A percentile compares a stretch with the other conserved stretches of the same genome.
Conservation (phyloP, 2,329 filamentous ascomycete genomes). For the Calonectria hawksworthii region DNA sequence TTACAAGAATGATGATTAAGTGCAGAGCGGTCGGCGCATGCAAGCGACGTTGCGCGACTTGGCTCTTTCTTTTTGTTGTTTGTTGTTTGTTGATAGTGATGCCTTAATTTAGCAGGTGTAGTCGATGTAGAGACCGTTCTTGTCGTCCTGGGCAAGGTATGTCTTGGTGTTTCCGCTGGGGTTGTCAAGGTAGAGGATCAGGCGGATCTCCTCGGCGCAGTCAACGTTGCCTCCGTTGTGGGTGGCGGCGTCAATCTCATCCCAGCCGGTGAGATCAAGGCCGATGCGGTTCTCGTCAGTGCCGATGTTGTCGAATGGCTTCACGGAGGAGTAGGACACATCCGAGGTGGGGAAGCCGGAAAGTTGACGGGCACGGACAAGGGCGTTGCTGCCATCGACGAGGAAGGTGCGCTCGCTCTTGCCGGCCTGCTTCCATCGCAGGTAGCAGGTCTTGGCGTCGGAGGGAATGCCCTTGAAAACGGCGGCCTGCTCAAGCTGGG, state of each 20-base stretch:
- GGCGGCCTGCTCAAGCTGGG: conserved; percentile 18
- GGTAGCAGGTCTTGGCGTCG: conserved; percentile 3
- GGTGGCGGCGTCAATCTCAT: background rate
- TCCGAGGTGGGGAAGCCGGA: conserved; percentile 8
- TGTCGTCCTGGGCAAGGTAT: conserved; percentile 10
- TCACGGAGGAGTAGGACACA: conserved; percentile 15
- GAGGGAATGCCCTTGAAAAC: conserved; percentile 18
- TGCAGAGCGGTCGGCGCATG: background rate
- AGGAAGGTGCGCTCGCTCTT: conserved; percentile 18
- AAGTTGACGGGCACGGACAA: background rate
- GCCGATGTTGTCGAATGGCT: conserved; percentile 7
- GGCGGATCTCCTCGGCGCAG: conserved; percentile 11
- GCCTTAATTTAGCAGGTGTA: conserved; percentile 10
- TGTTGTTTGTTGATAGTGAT: too few species aligned
- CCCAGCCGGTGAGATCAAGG: conserved; percentile 17
- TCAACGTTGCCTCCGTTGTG: conserved; percentile 15
- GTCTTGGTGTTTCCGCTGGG: conserved; percentile 18
- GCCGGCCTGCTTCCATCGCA: conserved; percentile 13
- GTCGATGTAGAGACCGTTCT: conserved; percentile 4
- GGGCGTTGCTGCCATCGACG: conserved; percentile 14
- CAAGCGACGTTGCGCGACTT: background rate
- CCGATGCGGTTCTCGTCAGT: background rate
- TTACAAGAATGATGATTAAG: background rate
- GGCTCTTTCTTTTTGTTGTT: background rate
- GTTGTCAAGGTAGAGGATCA: conserved; percentile 4